Evolutionary conservation across 2,329 filamentous ascomycete species (phyloP), one percentile per base, ranked within the genome.

Genomic region (Pyricularia sp.): DNA sequence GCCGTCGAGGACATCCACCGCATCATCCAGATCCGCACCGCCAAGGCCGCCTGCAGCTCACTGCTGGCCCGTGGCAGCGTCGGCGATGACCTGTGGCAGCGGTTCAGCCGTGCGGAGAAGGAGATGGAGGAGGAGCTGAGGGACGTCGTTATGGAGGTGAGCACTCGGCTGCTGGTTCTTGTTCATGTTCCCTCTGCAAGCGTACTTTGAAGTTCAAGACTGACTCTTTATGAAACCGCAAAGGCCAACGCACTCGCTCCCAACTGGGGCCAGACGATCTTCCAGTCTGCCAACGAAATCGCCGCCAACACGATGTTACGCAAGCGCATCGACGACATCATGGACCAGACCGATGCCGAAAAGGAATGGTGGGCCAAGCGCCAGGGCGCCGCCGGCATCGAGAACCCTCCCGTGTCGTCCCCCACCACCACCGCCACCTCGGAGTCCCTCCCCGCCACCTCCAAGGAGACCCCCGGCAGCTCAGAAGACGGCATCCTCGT

Each of bases 281-380:
- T 99, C 86, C 95, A 99, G 80, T 94, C 92, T 64, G 95, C 95
- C 69, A 97, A 97, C 80, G 95, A 99, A 80, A 97, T 99, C 80
- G 89, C 91, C 70, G 90, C 93, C 76, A 97, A 97, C 81, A 86
- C 87, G 61, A 81, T 89, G 65, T 86, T 97, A 75, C 91, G 93
- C 73, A 84, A 90, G 72, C 87, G 90, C 66, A 84, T 97, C 25
- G 86, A 89, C 65, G 90, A 93, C 71, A 88, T 97, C 70, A 89
- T 94, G 74, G 81, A 83, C 31, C 90, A 92, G 75, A 83, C 88
- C 1, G 84, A 86, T 11, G 82, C 88, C 59, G 95, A 98, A 81
- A 92, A 91, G 81, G 85, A 90, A 76, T 97, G 93, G 93, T 99
- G 95, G 95, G 92, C 93, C 77, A 92, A 92, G 83, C 91, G 91